These are phyloP conservation scores for Verticillium zaregamsianum DNA, from an alignment of 2,329 filamentous ascomycete genomes.

Conservation along the genomic window DNA sequence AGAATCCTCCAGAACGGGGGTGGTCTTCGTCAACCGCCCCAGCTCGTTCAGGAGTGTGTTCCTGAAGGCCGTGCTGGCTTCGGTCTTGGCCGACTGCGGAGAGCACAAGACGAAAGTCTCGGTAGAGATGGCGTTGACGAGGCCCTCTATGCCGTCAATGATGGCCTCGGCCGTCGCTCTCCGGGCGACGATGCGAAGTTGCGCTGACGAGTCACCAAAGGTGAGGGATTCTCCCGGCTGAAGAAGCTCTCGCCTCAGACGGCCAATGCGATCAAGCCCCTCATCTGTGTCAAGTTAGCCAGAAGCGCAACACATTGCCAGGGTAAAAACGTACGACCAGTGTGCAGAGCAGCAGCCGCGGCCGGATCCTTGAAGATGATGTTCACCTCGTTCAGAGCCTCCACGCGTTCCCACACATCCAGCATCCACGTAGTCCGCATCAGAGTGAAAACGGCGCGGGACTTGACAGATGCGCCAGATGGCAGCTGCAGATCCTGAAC, in stretches of 20 bases:
- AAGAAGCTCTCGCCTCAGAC: not conserved
- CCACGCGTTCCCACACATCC: slow-evolving; percentile 39
- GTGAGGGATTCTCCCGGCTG: slow-evolving; percentile 1
- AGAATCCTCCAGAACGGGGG: not conserved
- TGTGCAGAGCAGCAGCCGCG: not conserved
- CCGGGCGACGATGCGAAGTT: slow-evolving; percentile 30
- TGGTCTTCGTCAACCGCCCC: not conserved
- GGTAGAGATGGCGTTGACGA: slow-evolving; percentile 15
- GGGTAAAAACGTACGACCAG: not conserved
- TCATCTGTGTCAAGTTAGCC: not conserved
- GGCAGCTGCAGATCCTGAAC: not conserved
- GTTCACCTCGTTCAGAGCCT: slow-evolving; percentile 34
- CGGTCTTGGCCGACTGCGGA: not conserved
- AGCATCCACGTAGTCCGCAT: slow-evolving; percentile 47
- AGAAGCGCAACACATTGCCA: not conserved
- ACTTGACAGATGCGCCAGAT: slow-evolving; percentile 28
- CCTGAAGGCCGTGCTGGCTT: not conserved
- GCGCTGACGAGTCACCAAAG: not conserved
- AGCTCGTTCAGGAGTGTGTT: not conserved
- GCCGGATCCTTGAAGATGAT: slow-evolving; percentile 27
- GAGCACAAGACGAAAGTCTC: not conserved
- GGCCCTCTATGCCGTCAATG: slow-evolving; percentile 24
- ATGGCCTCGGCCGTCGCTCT: slow-evolving; percentile 28
- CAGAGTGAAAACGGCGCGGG: slow-evolving; percentile 34
- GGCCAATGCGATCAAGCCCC: not conserved